These are phyloP conservation scores for Samsoniella hepiali DNA, from an alignment of 2,329 filamentous ascomycete species.

Conservation along the genomic window DNA sequence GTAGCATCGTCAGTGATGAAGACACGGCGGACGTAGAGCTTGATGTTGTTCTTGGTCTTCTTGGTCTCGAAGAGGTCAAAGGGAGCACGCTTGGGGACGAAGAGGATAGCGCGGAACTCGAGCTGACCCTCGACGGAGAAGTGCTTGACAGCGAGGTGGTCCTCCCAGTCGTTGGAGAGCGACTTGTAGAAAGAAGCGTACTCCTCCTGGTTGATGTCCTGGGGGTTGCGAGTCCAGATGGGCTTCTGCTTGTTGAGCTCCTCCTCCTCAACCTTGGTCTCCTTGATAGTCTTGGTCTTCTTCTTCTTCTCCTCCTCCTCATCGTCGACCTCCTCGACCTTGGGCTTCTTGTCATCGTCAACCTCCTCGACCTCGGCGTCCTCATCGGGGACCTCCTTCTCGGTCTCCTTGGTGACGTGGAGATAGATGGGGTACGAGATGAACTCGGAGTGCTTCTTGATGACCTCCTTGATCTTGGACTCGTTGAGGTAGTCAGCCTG, in stretches of 20 bases:
- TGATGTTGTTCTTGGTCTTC: slow-evolving; percentile 99
- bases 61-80: slow-evolving; percentile 99
- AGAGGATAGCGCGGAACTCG: slow-evolving; percentile 99
- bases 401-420: slow-evolving; percentile 97
- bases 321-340: slow-evolving; percentile 88
- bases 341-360: slow-evolving; percentile 89
- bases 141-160: slow-evolving; percentile 99
- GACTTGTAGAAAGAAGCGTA: slow-evolving; percentile 99
- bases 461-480: slow-evolving; percentile 99
- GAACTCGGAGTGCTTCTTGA: slow-evolving; percentile 99
- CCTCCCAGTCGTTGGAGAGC: slow-evolving; percentile 99
- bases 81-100: slow-evolving; percentile 98
- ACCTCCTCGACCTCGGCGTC: slow-evolving; percentile 68
- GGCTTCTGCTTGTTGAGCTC: slow-evolving; percentile 99
- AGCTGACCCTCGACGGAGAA: slow-evolving; percentile 99
- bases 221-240: slow-evolving; percentile 98
- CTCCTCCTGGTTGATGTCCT: slow-evolving; percentile 93
- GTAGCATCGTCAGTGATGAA: slow-evolving; percentile 99
- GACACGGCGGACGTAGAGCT: slow-evolving; percentile 99
- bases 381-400: slow-evolving; percentile 98
- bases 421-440: slow-evolving; percentile 99
- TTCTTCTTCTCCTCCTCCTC: slow-evolving; percentile 86
- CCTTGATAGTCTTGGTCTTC: slow-evolving; percentile 99
- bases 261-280: slow-evolving; percentile 97
- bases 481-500: slow-evolving; percentile 98